phyloP scores from a whole-genome alignment of 2,329 filamentous ascomycete species.

The Cladophialophora immunda region DNA sequence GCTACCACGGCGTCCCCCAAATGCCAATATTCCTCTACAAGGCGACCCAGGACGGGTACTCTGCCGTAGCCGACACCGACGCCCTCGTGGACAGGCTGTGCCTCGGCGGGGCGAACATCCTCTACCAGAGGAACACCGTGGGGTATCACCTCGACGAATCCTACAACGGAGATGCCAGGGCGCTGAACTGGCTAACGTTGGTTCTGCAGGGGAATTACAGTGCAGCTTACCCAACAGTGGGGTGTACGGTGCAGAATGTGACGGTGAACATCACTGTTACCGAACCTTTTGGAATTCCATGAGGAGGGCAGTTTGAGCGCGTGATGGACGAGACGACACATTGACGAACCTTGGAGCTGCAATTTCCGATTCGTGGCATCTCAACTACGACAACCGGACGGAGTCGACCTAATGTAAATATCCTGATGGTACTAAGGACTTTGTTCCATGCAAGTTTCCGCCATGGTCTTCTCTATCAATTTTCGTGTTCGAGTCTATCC shows the following conservation, averaged over 20 bases:
- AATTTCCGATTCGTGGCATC: too few relatives aligned
- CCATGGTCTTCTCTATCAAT: too few relatives aligned
- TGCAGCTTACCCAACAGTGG: constrained; percentile 13
- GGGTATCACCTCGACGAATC: constrained; percentile 53
- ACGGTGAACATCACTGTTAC: constrained; percentile 1
- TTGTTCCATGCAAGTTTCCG: too few relatives aligned
- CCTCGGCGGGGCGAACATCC: constrained; percentile 50
- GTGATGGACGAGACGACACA: too few relatives aligned
- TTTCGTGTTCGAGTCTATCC: too few relatives aligned
- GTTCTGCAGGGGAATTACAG: too few relatives aligned
- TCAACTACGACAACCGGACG: too few relatives aligned
- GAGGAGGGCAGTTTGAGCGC: too few relatives aligned
- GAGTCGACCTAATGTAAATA: too few relatives aligned
- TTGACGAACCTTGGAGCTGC: too few relatives aligned
- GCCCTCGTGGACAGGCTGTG: constrained; percentile 54
- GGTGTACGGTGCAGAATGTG: constrained; percentile 18
- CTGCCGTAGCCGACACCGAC: constrained; percentile 55
- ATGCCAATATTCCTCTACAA: constrained; percentile 64
- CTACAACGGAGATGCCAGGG: constrained; percentile 46
- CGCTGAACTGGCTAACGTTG: constrained; percentile 46
- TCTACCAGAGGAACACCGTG: constrained; percentile 56
- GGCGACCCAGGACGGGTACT: constrained; percentile 58
- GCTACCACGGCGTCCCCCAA: constrained; percentile 52
- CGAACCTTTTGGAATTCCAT: too few relatives aligned
- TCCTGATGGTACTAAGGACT: too few relatives aligned